phyloP scores from a whole-genome alignment of 2,329 filamentous ascomycete genomes.

The Polytolypa hystricis region DNA sequence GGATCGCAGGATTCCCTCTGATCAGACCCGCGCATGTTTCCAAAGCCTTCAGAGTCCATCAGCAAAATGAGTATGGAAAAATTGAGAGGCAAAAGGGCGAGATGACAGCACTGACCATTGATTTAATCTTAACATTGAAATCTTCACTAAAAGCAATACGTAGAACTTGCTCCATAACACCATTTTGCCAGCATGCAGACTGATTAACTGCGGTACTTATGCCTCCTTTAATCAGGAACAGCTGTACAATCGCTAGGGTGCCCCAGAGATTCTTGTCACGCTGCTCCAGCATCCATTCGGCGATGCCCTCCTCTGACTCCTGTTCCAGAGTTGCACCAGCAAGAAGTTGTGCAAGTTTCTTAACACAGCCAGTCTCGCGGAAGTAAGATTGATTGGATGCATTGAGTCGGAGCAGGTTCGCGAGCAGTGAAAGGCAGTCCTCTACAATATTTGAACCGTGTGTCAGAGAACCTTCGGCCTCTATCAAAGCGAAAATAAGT shows the following conservation, averaged over 20 bases:
- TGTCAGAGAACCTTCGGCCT: constrained; percentile 65
- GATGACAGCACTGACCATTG: constrained; percentile 48
- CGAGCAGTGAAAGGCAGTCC: constrained; percentile 81
- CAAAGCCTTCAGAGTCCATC: constrained; percentile 49
- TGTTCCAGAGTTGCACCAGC: constrained; percentile 46
- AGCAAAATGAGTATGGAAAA: constrained; percentile 2
- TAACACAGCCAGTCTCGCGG: constrained; percentile 75
- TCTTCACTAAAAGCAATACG: constrained; percentile 68
- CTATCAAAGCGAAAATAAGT: constrained; percentile 70
- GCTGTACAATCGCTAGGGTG: constrained; percentile 69
- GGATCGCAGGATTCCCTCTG: constrained; percentile 63
- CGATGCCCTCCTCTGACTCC: constrained; percentile 49
- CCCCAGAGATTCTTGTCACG: constrained; percentile 88
- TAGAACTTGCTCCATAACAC: constrained; percentile 66
- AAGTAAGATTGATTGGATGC: constrained; percentile 89
- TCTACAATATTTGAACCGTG: constrained; percentile 82
- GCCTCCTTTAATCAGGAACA: constrained; percentile 76
- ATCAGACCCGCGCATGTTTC: constrained; percentile 82
- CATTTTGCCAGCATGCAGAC: constrained; percentile 70
- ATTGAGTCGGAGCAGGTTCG: constrained; percentile 79
- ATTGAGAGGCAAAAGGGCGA: too few relatives aligned
- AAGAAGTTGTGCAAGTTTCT: constrained; percentile 59
- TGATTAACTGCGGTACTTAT: constrained; percentile 75
- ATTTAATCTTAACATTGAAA: constrained; percentile 65
- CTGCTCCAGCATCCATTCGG: constrained; percentile 64